Evolutionary conservation across 441 rosid genomes (phyloP), one percentile per base, ranked within the genome.

Genomic region (Daphne laureola): DNA sequence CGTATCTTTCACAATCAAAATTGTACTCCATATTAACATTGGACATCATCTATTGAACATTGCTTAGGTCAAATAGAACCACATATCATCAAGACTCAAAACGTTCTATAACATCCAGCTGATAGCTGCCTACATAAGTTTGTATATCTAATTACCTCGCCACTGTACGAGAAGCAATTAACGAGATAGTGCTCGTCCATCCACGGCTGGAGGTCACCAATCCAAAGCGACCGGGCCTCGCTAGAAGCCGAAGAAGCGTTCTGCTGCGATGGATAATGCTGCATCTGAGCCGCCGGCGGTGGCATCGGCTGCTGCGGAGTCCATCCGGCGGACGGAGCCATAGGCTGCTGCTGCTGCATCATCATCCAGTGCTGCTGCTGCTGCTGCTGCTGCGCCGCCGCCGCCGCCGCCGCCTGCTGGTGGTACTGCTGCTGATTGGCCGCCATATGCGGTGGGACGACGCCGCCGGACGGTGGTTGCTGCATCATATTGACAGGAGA

Each of bases 141-240:
- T 21, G 25, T 21, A 4, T 21, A 21, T 2, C 25, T 21, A 21
- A 21, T 21, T 21, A 21, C 25, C 25, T 21, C 25, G 25, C 25
- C 25, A 7, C 83, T 71, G 43, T 45, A 46, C 55, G 79, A 50
- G 62, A 88, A 86, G 66, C 74, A 64, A 56, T 25, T 70, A 49
- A 66, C 43, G 57, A 88, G 82, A 59, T 92, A 88, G 67, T 41
- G 71, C 66, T 88, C 96, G 48, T 92, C 96, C 95, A 92, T 86
- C 89, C 94, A 85, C n/a, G 71, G 87, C 79, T 79, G 91, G 54
- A 88, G 61, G 64, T 86, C 96, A 11, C 96, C 96, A 61, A 92
- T 86, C 98, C 95, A 86, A 58, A 91, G 65, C 9, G 95, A 82
- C 61, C 81, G 81, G 71, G 88, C 72, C 76, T 90, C 98, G 9